Percentiles rank a stretch among this genome's conserved stretches.
phyloP scores from a whole-genome alignment of 371 early-diverging fungal genomes.

The Mucor plumbeus region DNA sequence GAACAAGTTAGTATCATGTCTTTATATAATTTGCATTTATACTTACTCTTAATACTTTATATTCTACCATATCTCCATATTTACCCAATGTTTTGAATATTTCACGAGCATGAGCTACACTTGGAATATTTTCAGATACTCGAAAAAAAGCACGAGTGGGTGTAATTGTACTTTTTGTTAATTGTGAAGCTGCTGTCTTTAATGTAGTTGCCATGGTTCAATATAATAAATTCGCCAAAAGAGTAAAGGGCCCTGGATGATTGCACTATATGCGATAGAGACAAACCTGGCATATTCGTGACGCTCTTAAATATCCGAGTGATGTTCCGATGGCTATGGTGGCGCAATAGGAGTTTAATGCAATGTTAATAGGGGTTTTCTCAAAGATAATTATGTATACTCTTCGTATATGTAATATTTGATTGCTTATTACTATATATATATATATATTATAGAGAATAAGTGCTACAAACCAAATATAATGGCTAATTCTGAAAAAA shows the following conservation, averaged over 20 bases:
- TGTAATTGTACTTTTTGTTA: slow-evolving; percentile 4
- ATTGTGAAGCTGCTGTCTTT: slow-evolving; percentile 9
- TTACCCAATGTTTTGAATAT: slow-evolving; percentile 27
- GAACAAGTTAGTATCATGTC: slow-evolving; percentile 21
- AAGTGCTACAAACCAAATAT: too few relatives aligned
- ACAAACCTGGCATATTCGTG: neutral
- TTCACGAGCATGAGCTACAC: slow-evolving; percentile 31
- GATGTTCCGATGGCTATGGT: too few relatives aligned
- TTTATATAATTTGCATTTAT: slow-evolving; percentile 25
- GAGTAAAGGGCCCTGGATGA: slow-evolving; percentile 5
- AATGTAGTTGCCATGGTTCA: slow-evolving; percentile 8
- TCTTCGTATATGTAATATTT: too few relatives aligned
- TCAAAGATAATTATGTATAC: too few relatives aligned
- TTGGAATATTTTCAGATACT: slow-evolving; percentile 20
- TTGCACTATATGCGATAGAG: neutral
- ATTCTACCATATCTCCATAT: slow-evolving; percentile 39
- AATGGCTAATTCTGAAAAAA: too few relatives aligned
- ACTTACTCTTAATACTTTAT: slow-evolving; percentile 36
- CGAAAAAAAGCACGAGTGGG: slow-evolving; percentile 31
- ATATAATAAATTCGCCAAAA: neutral
- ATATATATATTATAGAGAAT: too few relatives aligned
- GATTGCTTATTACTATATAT: too few relatives aligned
- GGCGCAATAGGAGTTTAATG: too few relatives aligned
- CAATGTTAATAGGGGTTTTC: too few relatives aligned
- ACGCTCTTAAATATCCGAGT: neutral